These are phyloP conservation scores for Metschnikowia matae DNA, from an alignment of 805 yeast species.

Conservation along the genomic window DNA sequence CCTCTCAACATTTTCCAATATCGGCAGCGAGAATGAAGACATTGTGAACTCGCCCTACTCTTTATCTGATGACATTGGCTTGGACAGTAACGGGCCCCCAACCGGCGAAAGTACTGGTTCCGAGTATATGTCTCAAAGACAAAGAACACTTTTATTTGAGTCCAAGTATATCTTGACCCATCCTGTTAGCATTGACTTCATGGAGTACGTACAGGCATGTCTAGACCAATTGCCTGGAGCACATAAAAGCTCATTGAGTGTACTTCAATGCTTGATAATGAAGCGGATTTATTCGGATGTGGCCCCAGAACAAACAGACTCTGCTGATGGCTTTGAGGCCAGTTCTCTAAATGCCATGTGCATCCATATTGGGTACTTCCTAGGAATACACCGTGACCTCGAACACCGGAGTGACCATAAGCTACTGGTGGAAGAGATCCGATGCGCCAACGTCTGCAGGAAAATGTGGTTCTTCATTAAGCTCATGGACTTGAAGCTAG, in stretches of 20 bases:
- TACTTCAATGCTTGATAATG: slow-evolving; percentile 15
- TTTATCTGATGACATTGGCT: neutral
- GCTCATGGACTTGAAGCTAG: slow-evolving; percentile 33
- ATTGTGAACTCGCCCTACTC: slow-evolving; percentile 4
- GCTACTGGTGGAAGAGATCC: neutral
- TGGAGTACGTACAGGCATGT: slow-evolving; percentile 31
- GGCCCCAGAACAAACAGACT: slow-evolving; percentile 18
- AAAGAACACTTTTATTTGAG: slow-evolving; percentile 12
- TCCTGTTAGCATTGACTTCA: slow-evolving; percentile 29
- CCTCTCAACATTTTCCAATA: slow-evolving; percentile 38
- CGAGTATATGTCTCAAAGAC: neutral
- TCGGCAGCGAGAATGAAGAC: slow-evolving; percentile 12
- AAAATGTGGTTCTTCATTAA: slow-evolving; percentile 21
- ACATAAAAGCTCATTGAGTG: slow-evolving; percentile 11
- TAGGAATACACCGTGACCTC: slow-evolving; percentile 24
- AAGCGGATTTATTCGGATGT: slow-evolving; percentile 11
- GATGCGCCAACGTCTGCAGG: slow-evolving; percentile 7
- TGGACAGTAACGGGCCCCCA: neutral
- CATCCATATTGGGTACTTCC: slow-evolving; percentile 19
- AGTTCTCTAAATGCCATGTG: slow-evolving; percentile 26
- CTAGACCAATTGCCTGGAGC: slow-evolving; percentile 30
- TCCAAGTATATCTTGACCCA: slow-evolving; percentile 24
- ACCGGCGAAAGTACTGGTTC: neutral
- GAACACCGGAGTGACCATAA: neutral
- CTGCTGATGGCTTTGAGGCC: slow-evolving; percentile 17